Percentiles rank a stretch among this genome's conserved stretches.
phyloP scores from a whole-genome alignment of 768 basidiomycete species.

The Ramaria rubella region DNA sequence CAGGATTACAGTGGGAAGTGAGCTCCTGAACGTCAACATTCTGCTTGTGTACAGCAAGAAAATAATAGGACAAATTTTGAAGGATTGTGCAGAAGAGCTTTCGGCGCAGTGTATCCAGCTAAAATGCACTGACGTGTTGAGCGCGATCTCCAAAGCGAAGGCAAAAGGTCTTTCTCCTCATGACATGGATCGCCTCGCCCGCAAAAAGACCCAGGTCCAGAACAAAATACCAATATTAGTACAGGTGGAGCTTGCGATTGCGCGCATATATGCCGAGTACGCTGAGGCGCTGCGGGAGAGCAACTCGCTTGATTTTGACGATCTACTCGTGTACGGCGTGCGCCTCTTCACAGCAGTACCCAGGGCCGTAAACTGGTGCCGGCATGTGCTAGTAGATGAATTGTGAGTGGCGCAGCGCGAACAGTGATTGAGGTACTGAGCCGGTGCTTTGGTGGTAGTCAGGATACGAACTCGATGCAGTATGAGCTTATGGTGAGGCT shows the following conservation, averaged over 20 bases:
- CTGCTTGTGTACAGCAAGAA: slow-evolving; percentile 47
- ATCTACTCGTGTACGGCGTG: slow-evolving; percentile 68
- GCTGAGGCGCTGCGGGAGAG: slow-evolving; percentile 49
- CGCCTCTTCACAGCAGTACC: slow-evolving; percentile 50
- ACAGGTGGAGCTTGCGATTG: slow-evolving; percentile 36
- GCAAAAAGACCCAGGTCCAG: slow-evolving; percentile 6
- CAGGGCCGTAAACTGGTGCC: slow-evolving; percentile 49
- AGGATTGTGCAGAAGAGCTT: slow-evolving; percentile 45
- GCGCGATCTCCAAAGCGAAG: slow-evolving; percentile 67
- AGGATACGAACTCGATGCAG: slow-evolving; percentile 79
- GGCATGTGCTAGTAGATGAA: slow-evolving; percentile 73
- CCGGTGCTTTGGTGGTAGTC: slow-evolving; percentile 28
- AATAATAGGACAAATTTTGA: slow-evolving; percentile 52
- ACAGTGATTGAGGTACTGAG: background rate
- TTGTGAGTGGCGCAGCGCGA: slow-evolving; percentile 55
- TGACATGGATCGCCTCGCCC: slow-evolving; percentile 34
- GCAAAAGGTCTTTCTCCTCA: slow-evolving; percentile 53
- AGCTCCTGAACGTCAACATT: too few relatives aligned
- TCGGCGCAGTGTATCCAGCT: slow-evolving; percentile 41
- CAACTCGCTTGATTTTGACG: slow-evolving; percentile 85
- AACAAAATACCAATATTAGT: slow-evolving; percentile 2
- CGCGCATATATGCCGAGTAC: slow-evolving; percentile 59
- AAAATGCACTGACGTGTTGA: slow-evolving; percentile 47
- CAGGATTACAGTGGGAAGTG: background rate
- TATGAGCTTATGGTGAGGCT: slow-evolving; percentile 73